phyloP scores from a whole-genome alignment of 306 rosid genomes.

The Corylus avellana region DNA sequence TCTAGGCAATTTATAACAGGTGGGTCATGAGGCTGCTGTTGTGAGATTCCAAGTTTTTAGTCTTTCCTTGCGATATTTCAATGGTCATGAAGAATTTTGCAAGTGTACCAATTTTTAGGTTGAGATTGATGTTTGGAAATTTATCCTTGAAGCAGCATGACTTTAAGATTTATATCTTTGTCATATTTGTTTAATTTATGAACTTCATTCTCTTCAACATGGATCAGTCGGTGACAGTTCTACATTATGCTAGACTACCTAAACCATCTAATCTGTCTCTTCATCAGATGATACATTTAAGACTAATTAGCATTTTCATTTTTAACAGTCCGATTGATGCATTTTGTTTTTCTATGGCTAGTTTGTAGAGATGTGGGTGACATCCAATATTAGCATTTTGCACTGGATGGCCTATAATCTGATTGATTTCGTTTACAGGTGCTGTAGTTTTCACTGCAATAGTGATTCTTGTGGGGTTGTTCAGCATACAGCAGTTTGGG shows the following conservation, averaged over 20 bases:
- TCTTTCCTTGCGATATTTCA: neutral
- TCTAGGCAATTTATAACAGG: neutral
- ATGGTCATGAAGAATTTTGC: neutral
- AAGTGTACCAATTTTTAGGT: conserved; percentile 1
- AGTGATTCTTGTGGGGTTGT: conserved; percentile 63
- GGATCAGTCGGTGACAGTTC: neutral
- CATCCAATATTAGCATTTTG: conserved; percentile 9
- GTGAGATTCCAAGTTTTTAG: conserved; percentile 4
- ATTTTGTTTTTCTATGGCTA: conserved; percentile 10
- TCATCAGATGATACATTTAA: neutral
- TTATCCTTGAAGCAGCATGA: conserved; percentile 6
- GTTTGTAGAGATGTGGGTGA: conserved; percentile 11
- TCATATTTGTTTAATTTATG: neutral
- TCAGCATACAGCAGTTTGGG: conserved; percentile 88
- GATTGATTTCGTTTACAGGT: conserved; percentile 49
- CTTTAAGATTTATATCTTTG: neutral
- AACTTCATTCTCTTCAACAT: neutral
- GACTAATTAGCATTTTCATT: neutral
- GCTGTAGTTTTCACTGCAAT: conserved; percentile 69
- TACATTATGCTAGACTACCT: neutral
- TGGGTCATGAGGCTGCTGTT: neutral
- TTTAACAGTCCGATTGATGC: neutral
- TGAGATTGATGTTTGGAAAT: conserved; percentile 1
- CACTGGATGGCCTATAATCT: conserved; percentile 22
- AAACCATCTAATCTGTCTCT: neutral